Evolutionary conservation across 352 stramenopile genomes (phyloP).

Genomic region (Ophiocytium majus): DNA sequence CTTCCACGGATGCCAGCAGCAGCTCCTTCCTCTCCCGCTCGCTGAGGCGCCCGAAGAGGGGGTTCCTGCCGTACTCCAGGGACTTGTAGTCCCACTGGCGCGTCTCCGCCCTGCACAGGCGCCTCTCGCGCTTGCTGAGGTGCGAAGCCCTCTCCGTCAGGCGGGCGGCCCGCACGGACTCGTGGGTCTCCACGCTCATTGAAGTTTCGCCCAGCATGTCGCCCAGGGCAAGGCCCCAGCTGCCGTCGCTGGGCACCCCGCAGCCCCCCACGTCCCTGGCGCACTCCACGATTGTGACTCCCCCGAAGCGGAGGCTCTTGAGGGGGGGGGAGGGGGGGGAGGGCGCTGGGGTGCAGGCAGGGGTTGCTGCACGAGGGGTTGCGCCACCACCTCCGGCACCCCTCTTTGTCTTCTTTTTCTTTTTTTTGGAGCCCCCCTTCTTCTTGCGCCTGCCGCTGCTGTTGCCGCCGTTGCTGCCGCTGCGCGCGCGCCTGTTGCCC

Average conservation of each 20-base stretch:
- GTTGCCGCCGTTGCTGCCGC: too few relatives aligned
- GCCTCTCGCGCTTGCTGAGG: slow-evolving; percentile 36
- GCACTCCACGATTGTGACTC: slow-evolving; percentile 37
- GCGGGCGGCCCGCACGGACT: slow-evolving; percentile 13
- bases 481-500: too few relatives aligned
- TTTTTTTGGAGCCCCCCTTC: neutral
- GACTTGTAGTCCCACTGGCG: slow-evolving; percentile 44
- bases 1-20: neutral
- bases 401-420: neutral
- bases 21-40: slow-evolving; percentile 22
- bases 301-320: slow-evolving; percentile 26
- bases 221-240: slow-evolving; percentile 40
- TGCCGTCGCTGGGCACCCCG: slow-evolving; percentile 35
- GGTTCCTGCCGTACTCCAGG: slow-evolving; percentile 25
- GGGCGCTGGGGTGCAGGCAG: neutral
- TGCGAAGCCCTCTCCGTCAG: slow-evolving; percentile 24
- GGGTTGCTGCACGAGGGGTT: too few relatives aligned
- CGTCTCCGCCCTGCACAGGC: slow-evolving; percentile 37
- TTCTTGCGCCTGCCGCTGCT: neutral
- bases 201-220: slow-evolving; percentile 28
- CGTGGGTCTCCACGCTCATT: slow-evolving; percentile 34
- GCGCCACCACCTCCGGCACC: too few relatives aligned
- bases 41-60: slow-evolving; percentile 33
- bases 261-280: slow-evolving; percentile 42
- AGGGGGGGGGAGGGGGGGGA: neutral